phyloP scores from a whole-genome alignment of 352 stramenopile species.

The Phytophthora sp. region DNA sequence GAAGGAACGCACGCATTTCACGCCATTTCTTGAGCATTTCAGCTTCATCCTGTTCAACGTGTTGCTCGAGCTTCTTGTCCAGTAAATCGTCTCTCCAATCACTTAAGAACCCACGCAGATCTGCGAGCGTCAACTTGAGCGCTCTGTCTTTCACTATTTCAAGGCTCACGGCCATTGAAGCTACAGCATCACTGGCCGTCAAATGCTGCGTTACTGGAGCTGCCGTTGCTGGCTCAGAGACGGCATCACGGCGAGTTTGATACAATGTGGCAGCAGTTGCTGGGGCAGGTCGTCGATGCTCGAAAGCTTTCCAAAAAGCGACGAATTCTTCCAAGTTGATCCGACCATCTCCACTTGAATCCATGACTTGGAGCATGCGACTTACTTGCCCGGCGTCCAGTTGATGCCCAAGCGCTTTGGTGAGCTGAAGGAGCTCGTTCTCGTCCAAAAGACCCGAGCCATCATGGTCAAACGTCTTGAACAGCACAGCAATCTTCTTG shows the following conservation, averaged over 20 bases:
- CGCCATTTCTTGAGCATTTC: slow-evolving; percentile 18
- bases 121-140: slow-evolving; percentile 53
- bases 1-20: slow-evolving; percentile 38
- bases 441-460: slow-evolving; percentile 64
- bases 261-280: slow-evolving; percentile 20
- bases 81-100: slow-evolving; percentile 64
- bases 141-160: slow-evolving; percentile 59
- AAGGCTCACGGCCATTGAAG: slow-evolving; percentile 50
- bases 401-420: slow-evolving; percentile 51
- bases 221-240: slow-evolving; percentile 15
- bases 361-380: slow-evolving; percentile 68
- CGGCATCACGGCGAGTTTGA: slow-evolving; percentile 29
- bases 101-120: slow-evolving; percentile 50
- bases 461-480: slow-evolving; percentile 65
- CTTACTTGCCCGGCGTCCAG: slow-evolving; percentile 49
- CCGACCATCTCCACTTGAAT: slow-evolving; percentile 59
- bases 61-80: slow-evolving; percentile 40
- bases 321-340: slow-evolving; percentile 74
- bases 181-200: slow-evolving; percentile 28
- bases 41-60: slow-evolving; percentile 29
- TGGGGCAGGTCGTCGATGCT: slow-evolving; percentile 30
- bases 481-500: slow-evolving; percentile 52
- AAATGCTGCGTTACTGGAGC: slow-evolving; percentile 2
- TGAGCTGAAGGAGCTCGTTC: slow-evolving; percentile 53
- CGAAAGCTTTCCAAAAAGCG: slow-evolving; percentile 71